These are phyloP conservation scores for Pseudopyrenochaeta lycopersici DNA, from an alignment of 2,329 filamentous ascomycete species.

Conservation along the genomic window DNA sequence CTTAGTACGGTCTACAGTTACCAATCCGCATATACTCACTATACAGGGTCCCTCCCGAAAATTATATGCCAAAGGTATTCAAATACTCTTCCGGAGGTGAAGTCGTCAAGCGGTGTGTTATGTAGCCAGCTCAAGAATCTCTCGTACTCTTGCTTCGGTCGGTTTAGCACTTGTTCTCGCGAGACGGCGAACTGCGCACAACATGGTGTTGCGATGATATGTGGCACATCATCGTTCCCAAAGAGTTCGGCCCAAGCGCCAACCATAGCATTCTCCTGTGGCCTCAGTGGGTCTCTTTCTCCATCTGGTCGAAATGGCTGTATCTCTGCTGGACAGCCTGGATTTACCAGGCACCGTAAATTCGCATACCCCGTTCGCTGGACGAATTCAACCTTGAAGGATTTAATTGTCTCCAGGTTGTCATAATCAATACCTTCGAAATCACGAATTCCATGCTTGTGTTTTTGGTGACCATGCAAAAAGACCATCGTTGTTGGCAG, in stretches of 20 bases:
- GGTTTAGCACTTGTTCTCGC: slow-evolving; percentile 34
- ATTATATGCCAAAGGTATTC: slow-evolving; percentile 40
- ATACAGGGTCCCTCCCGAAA: slow-evolving; percentile 32
- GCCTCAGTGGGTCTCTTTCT: slow-evolving; percentile 10
- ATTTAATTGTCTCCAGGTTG: slow-evolving; percentile 8
- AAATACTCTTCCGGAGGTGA: slow-evolving; percentile 30
- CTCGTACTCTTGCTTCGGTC: slow-evolving; percentile 38
- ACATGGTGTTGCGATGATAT: slow-evolving; percentile 55
- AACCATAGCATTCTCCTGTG: slow-evolving; percentile 22
- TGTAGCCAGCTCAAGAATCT: slow-evolving; percentile 32
- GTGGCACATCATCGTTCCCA: slow-evolving; percentile 18
- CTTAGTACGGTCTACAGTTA: neutral
- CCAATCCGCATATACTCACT: slow-evolving; percentile 16
- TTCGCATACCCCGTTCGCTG: slow-evolving; percentile 52
- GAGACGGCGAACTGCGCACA: slow-evolving; percentile 52
- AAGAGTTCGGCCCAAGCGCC: slow-evolving; percentile 27
- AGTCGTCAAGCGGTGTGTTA: slow-evolving; percentile 30
- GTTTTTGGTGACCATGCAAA: slow-evolving; percentile 15
- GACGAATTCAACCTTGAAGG: slow-evolving; percentile 50
- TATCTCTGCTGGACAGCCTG: slow-evolving; percentile 53
- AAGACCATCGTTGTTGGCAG: slow-evolving; percentile 31
- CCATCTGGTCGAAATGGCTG: slow-evolving; percentile 41
- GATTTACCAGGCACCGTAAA: slow-evolving; percentile 49
- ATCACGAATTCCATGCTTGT: slow-evolving; percentile 20
- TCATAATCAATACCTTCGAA: slow-evolving; percentile 18